These are phyloP conservation scores for Fomitopsis betulina DNA, from an alignment of 1,284 basidiomycete species.

Conservation along the genomic window DNA sequence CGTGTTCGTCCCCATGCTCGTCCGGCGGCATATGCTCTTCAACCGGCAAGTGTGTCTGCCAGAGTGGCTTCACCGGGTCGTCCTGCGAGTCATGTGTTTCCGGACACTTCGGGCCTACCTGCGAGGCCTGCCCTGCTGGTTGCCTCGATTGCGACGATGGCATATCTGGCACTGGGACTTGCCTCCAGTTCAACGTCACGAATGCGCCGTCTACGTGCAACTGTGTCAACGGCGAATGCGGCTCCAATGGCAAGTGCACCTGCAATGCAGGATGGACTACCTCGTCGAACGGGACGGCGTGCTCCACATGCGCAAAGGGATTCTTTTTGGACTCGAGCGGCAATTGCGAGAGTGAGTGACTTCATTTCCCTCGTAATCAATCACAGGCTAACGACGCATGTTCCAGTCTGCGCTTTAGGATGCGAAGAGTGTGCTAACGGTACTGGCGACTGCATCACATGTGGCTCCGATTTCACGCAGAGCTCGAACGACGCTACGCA, in stretches of 20 bases:
- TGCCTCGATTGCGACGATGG: constrained; percentile 74
- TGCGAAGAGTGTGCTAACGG: constrained; percentile 64
- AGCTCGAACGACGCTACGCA: constrained; percentile 62
- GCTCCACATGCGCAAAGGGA: constrained; percentile 66
- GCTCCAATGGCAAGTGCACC: constrained; percentile 57
- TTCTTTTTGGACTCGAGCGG: constrained; percentile 70
- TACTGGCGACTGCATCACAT: constrained; percentile 67
- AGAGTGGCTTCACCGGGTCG: constrained; percentile 66
- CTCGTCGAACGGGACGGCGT: constrained; percentile 64
- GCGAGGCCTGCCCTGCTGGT: constrained; percentile 60
- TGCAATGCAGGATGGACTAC: constrained; percentile 76
- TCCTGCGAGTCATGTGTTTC: constrained; percentile 72
- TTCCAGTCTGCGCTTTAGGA: constrained; percentile 60
- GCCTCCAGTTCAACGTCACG: constrained; percentile 45
- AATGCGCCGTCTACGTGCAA: constrained; percentile 65
- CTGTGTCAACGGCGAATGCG: constrained; percentile 74
- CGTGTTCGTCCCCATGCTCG: constrained; percentile 70
- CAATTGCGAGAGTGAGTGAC: constrained; percentile 60
- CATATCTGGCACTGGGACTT: constrained; percentile 67
- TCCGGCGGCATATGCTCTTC: constrained; percentile 65
- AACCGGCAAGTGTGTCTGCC: constrained; percentile 66
- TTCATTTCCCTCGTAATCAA: too few species aligned
- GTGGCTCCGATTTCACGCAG: constrained; percentile 62
- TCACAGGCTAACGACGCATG: constrained; percentile 6
- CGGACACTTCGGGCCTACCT: constrained; percentile 70